Percentiles rank a stretch among this genome's conserved stretches.
phyloP scores from a whole-genome alignment of 345 rosid genomes.

The Populus ilicifolia region DNA sequence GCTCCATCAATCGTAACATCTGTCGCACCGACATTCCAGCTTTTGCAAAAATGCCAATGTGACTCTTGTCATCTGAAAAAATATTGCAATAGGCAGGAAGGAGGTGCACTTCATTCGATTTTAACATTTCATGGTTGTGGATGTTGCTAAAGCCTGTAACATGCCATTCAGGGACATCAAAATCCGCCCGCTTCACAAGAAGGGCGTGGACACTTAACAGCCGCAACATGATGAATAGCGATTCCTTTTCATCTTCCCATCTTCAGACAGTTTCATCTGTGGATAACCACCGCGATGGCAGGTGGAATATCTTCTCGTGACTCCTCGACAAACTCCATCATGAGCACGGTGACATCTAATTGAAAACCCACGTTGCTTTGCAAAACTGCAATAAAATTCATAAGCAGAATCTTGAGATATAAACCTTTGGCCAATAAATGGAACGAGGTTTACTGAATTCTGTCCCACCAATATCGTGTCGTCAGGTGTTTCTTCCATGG shows the following conservation, averaged over 20 bases:
- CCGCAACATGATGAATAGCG: slow-evolving; percentile 26
- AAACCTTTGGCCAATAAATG: slow-evolving; percentile 23
- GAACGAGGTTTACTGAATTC: slow-evolving; percentile 18
- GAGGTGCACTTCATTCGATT: slow-evolving; percentile 9
- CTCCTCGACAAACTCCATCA: slow-evolving; percentile 24
- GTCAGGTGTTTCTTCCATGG: slow-evolving; percentile 14
- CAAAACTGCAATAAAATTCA: slow-evolving; percentile 25
- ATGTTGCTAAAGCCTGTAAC: slow-evolving; percentile 24
- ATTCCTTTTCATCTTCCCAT: slow-evolving; percentile 26
- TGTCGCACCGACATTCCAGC: slow-evolving; percentile 27
- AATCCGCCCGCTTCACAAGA: slow-evolving; percentile 21
- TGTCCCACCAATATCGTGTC: slow-evolving; percentile 16
- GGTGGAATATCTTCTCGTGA: slow-evolving; percentile 23
- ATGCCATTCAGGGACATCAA: slow-evolving; percentile 29
- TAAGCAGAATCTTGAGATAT: slow-evolving; percentile 25
- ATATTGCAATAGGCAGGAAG: slow-evolving; percentile 20
- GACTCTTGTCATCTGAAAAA: slow-evolving; percentile 19
- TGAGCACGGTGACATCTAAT: slow-evolving; percentile 22
- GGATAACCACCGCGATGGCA: slow-evolving; percentile 29
- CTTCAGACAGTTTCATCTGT: slow-evolving; percentile 18
- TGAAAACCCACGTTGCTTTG: slow-evolving; percentile 25
- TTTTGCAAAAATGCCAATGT: slow-evolving; percentile 24
- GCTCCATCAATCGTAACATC: slow-evolving; percentile 23
- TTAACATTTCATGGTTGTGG: slow-evolving; percentile 24
- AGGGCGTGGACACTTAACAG: slow-evolving; percentile 14